These are phyloP conservation scores for Lactifluus echinatus DNA, from an alignment of 768 basidiomycete species.

Conservation along the genomic window DNA sequence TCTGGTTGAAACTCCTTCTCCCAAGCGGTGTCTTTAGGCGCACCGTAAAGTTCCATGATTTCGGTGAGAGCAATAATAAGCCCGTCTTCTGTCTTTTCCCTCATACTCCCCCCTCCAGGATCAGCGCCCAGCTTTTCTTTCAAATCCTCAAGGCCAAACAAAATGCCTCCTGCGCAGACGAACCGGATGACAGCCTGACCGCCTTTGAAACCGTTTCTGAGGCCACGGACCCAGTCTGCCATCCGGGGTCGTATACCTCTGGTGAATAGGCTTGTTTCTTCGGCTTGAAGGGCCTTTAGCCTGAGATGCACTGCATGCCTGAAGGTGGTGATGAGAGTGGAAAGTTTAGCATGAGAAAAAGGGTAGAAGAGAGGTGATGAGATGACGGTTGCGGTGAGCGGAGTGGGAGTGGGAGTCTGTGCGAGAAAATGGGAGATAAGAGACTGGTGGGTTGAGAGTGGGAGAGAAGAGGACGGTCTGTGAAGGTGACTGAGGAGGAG, in stretches of 20 bases:
- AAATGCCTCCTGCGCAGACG: constrained; percentile 53
- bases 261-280: constrained; percentile 22
- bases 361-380: constrained; percentile 48
- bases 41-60: constrained; percentile 51
- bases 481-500: constrained; percentile 47
- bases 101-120: constrained; percentile 26
- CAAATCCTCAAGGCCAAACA: constrained; percentile 56
- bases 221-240: constrained; percentile 41
- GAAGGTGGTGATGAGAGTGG: constrained; percentile 45
- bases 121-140: constrained; percentile 26
- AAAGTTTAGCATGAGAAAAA: constrained; percentile 38
- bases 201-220: constrained; percentile 54
- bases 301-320: constrained; percentile 53
- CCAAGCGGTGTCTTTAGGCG: constrained; percentile 38
- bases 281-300: constrained; percentile 34
- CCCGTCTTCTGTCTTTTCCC: constrained; percentile 51
- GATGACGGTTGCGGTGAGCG: constrained; percentile 47
- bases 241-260: constrained; percentile 9
- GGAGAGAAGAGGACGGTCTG: constrained; percentile 34
- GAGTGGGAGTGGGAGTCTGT: constrained; percentile 41
- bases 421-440: constrained; percentile 55
- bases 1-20: constrained; percentile 59
- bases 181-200: constrained; percentile 55
- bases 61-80: constrained; percentile 64
- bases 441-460: constrained; percentile 42